A percentile compares a stretch with the other conserved stretches of the same genome.
Evolutionary conservation across 139 green algal genomes (phyloP).

Genomic region (Tetradesmus lagerheimii): DNA sequence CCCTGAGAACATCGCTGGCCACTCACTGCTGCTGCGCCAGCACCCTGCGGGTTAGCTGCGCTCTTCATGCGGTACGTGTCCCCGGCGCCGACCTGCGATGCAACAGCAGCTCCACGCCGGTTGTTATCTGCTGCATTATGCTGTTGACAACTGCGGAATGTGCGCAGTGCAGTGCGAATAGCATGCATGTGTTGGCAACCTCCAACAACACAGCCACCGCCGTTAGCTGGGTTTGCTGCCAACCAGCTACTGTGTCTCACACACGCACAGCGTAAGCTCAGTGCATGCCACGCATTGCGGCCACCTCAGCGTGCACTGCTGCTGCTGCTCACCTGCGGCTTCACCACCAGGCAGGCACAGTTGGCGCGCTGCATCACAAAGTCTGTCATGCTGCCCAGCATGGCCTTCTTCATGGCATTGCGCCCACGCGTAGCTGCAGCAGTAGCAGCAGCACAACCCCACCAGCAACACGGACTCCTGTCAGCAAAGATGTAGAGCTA

Average conservation of each 20-base stretch:
- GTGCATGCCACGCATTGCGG: not conserved
- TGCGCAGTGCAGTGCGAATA: not conserved
- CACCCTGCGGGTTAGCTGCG: slow-evolving; percentile 3
- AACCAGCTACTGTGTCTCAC: not conserved
- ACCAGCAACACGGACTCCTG: not conserved
- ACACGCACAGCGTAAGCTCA: not conserved
- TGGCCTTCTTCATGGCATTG: slow-evolving; percentile 45
- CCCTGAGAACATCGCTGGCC: not conserved
- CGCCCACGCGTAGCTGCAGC: slow-evolving; percentile 38
- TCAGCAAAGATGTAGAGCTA: not conserved
- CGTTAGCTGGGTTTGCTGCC: not conserved
- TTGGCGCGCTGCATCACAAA: slow-evolving; percentile 31
- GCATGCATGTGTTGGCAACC: not conserved
- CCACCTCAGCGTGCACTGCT: not conserved
- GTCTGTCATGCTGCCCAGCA: slow-evolving; percentile 44
- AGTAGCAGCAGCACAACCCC: slow-evolving; percentile 9
- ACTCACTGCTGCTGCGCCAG: slow-evolving; percentile 12
- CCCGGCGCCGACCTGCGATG: slow-evolving; percentile 32
- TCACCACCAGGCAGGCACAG: slow-evolving; percentile 45
- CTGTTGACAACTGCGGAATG: not conserved
- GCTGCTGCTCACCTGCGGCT: not conserved
- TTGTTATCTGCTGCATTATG: not conserved
- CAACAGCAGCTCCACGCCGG: not conserved
- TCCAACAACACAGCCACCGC: not conserved
- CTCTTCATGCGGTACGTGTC: slow-evolving; percentile 52